Evolutionary conservation across 345 rosid species (phyloP).

Genomic region (Populus simonii): DNA sequence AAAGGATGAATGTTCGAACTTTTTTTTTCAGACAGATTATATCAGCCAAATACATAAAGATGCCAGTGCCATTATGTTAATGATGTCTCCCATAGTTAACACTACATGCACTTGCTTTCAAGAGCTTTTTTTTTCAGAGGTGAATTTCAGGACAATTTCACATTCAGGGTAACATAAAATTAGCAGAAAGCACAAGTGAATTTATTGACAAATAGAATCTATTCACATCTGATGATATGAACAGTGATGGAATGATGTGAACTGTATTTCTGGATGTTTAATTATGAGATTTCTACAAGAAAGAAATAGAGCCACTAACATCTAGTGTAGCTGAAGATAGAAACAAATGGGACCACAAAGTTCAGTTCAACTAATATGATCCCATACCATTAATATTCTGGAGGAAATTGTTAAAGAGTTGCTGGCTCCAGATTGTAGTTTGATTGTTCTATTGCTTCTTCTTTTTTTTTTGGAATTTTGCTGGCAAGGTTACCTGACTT

Average conservation of each 20-base stretch:
- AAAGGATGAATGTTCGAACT: background rate
- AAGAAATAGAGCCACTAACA: background rate
- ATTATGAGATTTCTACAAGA: background rate
- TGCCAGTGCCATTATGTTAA: background rate
- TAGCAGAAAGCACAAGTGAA: background rate
- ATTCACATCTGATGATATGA: background rate
- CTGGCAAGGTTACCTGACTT: background rate
- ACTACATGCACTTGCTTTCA: background rate
- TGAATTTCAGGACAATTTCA: background rate
- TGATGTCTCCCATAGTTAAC: background rate
- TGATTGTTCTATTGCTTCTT: too few species aligned
- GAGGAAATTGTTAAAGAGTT: too few species aligned
- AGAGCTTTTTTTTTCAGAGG: background rate
- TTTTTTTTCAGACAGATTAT: background rate
- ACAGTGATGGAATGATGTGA: background rate
- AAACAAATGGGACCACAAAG: too few species aligned
- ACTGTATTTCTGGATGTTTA: background rate
- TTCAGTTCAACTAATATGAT: too few species aligned
- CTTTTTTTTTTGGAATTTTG: too few species aligned
- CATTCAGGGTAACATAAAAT: background rate
- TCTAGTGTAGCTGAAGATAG: too few species aligned
- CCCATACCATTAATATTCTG: too few species aligned
- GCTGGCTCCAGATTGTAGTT: too few species aligned
- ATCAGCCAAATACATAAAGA: background rate
- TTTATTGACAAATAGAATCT: background rate